These are phyloP conservation scores for Pulicaria dysenterica DNA, from an alignment of 129 eudicot genomes.

Conservation along the genomic window DNA sequence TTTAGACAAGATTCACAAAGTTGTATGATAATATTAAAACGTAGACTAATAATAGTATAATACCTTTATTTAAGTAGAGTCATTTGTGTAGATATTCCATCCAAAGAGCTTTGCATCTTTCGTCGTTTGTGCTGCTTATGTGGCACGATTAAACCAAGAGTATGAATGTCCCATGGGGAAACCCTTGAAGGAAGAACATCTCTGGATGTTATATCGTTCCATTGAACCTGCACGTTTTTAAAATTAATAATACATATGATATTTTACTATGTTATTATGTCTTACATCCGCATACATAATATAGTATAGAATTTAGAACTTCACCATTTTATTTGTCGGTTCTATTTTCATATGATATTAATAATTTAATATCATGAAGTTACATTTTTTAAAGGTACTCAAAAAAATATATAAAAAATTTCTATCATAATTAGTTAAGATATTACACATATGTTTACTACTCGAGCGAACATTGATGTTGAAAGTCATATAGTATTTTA, in stretches of 20 bases:
- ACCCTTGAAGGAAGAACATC: conserved; percentile 5
- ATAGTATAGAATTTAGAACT: not conserved
- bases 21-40: not conserved
- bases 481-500: not conserved
- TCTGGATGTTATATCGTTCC: not conserved
- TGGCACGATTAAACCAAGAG: not conserved
- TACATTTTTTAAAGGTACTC: not conserved
- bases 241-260: not conserved
- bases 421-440: not conserved
- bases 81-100: not conserved
- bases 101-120: not conserved
- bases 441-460: not conserved
- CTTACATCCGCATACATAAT: not conserved
- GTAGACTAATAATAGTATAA: not conserved
- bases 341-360: conserved; percentile 12
- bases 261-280: not conserved
- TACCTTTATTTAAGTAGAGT: not conserved
- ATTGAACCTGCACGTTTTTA: conserved; percentile 14
- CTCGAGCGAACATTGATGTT: not conserved
- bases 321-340: not conserved
- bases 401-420: not conserved
- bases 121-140: not conserved
- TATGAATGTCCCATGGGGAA: conserved; percentile 12
- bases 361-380: not conserved
- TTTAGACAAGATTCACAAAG: not conserved